Evolutionary conservation across 768 basidiomycete species (phyloP).

Genomic region (Agrocybe praecox): DNA sequence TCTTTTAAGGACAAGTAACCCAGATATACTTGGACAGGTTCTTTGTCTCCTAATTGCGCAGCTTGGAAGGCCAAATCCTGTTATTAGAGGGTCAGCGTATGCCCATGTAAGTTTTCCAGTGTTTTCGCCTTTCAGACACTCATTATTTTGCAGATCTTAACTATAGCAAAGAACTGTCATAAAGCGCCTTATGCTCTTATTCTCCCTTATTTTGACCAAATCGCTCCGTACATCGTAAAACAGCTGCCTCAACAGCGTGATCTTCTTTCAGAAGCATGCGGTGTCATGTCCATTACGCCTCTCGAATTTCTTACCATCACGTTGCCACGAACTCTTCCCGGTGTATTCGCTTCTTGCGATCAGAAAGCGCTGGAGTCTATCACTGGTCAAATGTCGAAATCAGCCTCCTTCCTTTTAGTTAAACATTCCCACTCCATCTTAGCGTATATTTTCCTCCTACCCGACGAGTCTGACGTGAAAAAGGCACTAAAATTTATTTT

Average conservation of each 20-base stretch:
- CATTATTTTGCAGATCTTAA: constrained; percentile 48
- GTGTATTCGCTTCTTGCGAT: constrained; percentile 66
- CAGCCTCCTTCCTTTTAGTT: constrained; percentile 14
- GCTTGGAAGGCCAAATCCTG: constrained; percentile 66
- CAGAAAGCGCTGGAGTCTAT: constrained; percentile 60
- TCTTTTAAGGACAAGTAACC: constrained; percentile 43
- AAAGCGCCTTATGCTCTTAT: constrained; percentile 69
- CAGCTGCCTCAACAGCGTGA: constrained; percentile 60
- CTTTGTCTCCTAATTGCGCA: constrained; percentile 67
- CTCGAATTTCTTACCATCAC: constrained; percentile 67
- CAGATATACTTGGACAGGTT: constrained; percentile 57
- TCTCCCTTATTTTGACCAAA: constrained; percentile 66
- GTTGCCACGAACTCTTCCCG: constrained; percentile 66
- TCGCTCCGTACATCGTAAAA: constrained; percentile 66
- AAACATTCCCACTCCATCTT: constrained; percentile 63
- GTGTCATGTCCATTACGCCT: constrained; percentile 60
- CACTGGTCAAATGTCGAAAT: constrained; percentile 49
- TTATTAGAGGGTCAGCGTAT: constrained; percentile 69
- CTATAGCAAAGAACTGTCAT: constrained; percentile 56
- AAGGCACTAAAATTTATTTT: constrained; percentile 65
- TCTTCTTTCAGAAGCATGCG: constrained; percentile 65
- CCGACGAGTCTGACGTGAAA: constrained; percentile 54
- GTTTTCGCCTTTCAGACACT: not conserved
- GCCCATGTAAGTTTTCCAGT: constrained; percentile 53
- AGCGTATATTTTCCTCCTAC: constrained; percentile 65